A percentile compares a stretch with the other conserved stretches of the same genome.
phyloP scores from a whole-genome alignment of 2,329 filamentous ascomycete genomes.

The Hymenoscyphus albidus region DNA sequence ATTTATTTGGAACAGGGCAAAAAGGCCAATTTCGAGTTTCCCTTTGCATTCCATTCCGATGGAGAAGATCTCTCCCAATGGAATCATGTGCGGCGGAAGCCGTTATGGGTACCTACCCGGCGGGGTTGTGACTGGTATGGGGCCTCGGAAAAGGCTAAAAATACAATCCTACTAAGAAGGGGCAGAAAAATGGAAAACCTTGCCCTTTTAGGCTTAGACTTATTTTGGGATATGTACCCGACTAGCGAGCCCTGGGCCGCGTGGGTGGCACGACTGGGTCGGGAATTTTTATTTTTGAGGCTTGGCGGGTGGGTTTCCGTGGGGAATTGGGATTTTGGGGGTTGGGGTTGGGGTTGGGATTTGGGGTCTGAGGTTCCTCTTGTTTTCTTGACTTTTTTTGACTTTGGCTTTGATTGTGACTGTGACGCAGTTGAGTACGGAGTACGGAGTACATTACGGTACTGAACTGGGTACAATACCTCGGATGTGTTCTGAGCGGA shows the following conservation, averaged over 20 bases:
- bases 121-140: not conserved
- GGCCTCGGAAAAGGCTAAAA: not conserved
- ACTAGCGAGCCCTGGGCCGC: too few species aligned
- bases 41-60: not conserved
- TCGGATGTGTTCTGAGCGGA: too few species aligned
- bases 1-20: not conserved
- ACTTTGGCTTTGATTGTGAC: too few species aligned
- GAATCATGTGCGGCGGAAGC: not conserved
- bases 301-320: not conserved
- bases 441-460: too few species aligned
- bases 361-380: not conserved
- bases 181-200: not conserved
- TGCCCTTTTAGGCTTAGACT: not conserved
- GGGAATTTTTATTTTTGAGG: not conserved
- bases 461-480: too few species aligned
- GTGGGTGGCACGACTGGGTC: not conserved
- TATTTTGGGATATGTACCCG: not conserved
- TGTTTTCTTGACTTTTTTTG: not conserved
- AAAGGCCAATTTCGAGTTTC: not conserved
- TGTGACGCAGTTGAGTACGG: too few species aligned
- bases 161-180: not conserved
- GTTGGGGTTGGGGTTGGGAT: not conserved
- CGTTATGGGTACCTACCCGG: not conserved
- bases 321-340: too few species aligned
- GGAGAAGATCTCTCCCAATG: not conserved